Evolutionary conservation across 2,329 filamentous ascomycete genomes (phyloP), one percentile per base, ranked within the genome.

Genomic region (Emydomyces testavorans): DNA sequence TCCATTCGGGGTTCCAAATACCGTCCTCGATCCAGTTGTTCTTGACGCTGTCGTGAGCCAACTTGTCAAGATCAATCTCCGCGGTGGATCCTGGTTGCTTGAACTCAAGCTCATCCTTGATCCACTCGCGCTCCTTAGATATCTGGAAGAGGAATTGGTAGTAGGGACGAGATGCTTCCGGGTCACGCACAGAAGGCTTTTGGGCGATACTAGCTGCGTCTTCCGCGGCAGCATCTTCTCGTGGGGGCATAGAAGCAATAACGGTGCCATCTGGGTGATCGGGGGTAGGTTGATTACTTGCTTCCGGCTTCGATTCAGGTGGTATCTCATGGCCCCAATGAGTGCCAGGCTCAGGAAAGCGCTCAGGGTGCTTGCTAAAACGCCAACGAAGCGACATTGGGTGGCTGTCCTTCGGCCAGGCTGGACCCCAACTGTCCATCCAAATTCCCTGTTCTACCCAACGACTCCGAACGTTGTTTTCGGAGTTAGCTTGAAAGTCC

Each of bases 1-100:
- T 55, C 60, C 57, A 62, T 53, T 50, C 55, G 43, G 38, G 26
- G 37, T 61, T 57, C 57, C 56, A 63, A 52, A 61, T 60, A 32
- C 51, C 47, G 53, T 55, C 51, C 46, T 56, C 55, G 26, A 52
- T 56, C 61, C 57, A 62, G 20, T 49, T 55, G 42, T 54, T 57
- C 51, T 58, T 62, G 50, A 62, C 53, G 51, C 54, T 59, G 46
- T 58, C 54, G 50, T 62, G 61, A 11, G 57, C 58, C 41, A 42
- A 56, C 23, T 54, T 56, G 47, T 61, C 57, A 26, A 62, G 60
- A 47, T 62, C 54, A 18, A 51, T 42, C 28, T 16, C 31, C n/a
- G n/a, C n/a, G 6, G 26, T 29, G 4, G n/a, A 15, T 15, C 31
- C 31, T 15, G 6, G 31, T 28, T 11, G 26, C 26, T 28, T 28